Base-by-base conservation (phyloP, 257 asterid species). In the Prunella vulgaris region DNA sequence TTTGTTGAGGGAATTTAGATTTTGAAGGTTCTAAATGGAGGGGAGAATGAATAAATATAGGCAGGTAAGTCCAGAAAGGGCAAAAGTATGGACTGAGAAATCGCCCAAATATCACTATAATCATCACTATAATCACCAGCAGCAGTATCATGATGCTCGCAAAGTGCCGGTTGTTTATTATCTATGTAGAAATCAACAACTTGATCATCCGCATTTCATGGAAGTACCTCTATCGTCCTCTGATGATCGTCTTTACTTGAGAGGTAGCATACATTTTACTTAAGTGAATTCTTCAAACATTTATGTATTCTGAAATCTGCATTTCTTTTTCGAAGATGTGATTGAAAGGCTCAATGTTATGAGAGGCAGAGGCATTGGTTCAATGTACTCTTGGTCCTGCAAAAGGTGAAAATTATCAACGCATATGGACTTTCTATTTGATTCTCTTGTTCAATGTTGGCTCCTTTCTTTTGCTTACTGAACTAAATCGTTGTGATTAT, bases 131-230 rank as follows among this genome's bases (percentile, higher is more conserved):
- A 32, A 32, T 32, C 86, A 81, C 33, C 81, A 74, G 28, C 83
- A 72, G 66, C 80, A 44, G 57, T 78, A 59, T 28, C 51, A 24
- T 10, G 66, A 49, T 15, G 60, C 74, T 66, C 71, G 82, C 1
- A 84, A 79, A 77, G 95, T 86, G 15, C 81, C 90, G 7, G 95
- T 94, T 22, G 87, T 94, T 51, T 94, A 94, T 80, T 94, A 94
- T 66, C 85, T 94, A 1, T 89, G 93, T 58, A 77, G 93, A 73
- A 91, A 91, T 79, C 81, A 96, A 33, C 97, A 87, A 66, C 90
- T 94, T n/a, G 97, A 91, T 79, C 99, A 94, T 74, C 99, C 99
- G 24, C 99, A 94, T 78, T 94, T 94, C 83, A 94, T 94, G 85
- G 96, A 94, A 82, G 96, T 94, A 10, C 85, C 93, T 33, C 74